Base-by-base conservation (phyloP, 768 basidiomycete genomes). In the Termitomyces sp. region DNA sequence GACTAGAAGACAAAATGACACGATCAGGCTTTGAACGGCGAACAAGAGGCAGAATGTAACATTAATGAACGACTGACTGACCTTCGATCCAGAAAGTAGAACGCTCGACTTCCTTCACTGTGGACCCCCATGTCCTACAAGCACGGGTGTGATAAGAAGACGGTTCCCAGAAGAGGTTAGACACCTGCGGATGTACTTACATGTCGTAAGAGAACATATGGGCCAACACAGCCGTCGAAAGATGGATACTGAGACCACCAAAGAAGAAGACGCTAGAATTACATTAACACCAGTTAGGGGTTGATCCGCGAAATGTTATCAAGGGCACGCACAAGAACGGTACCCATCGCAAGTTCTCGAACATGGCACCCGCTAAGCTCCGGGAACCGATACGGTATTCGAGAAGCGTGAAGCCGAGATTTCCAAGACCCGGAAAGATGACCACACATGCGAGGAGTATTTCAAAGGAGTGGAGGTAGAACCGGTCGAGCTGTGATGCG, bases 11-110 rank as follows among this genome's bases (percentile, higher is more conserved):
- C 55, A 54, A 4, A 47, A 52, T 38, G 35, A 8, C 46, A 55
- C 3, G n/a, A 53, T 44, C 5, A 57, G 52, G 16, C 20, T 38
- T 30, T n/a, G 40, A 41, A 20, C 4, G 20, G 33, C 47, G 52
- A 51, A 41, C 52, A 51, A 47, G 30, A 30, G 13, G 32, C 9
- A 18, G n/a, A 40, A 18, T 40, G 16, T 35, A 13, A 47, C 47
- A 40, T 38, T 41, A 20, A 41, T 7, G 16, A 40, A 56, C 47
- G 6, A 58, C 62, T 56, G 51, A 70, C 63, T 56, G 52, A 71
- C 75, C 74, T 73, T 95, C 92, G 62, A 91, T 84, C 83, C 90
- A 93, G 77, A 95, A 93, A 57, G 92, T 92, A 2, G 88, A 90
- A 30, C 83, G 79, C 66, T 93, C 88, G 52, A 94, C 90, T 72